Evolutionary conservation across 495 filamentous ascomycete genomes (phyloP), one percentile per base, ranked within the genome.

Genomic region (Amphirosellinia nigrospora): DNA sequence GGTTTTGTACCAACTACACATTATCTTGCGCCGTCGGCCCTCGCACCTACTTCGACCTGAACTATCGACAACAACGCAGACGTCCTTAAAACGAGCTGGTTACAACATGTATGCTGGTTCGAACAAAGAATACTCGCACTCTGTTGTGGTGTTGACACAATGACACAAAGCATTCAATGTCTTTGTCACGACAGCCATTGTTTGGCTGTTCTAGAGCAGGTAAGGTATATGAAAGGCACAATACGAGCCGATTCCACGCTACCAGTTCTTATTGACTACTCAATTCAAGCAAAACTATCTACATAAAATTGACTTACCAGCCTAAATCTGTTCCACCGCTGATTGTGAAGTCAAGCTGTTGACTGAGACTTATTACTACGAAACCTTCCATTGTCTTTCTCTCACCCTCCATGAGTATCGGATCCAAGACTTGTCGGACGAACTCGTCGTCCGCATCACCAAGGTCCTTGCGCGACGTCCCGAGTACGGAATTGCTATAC

Each of bases 401-500:
- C 0, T 39, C 36, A 19, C 4, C 45, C 56, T 30, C 16, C 36
- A 78, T 78, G 76, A 76, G 70, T 53, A 64, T 72, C 63, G 66
- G 19, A 48, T 76, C 30, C 62, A 62, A 64, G 64, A 74, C 36
- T 32, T 76, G 28, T 70, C 74, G 15, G 46, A 53, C 28, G 68
- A 68, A 15, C 32, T 59, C 8, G 70, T 77, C 45, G 63, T 61
- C 19, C 58, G 39, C 21, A 72, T 79, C 28, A 77, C 75, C 5
- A 67, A 30, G 21, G 41, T 79, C 36, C 75, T 79, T 39, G 74
- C 71, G 28, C 73, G 75, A 41, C 77, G 72, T 13, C 74, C 75
- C 1, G 73, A 79, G 34, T 76, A 77, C 30, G 75, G 77, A 16
- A 68, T 75, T 46, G 74, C 71, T 7, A 65, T 69, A 32, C 77